Percentiles rank a stretch among this genome's conserved stretches.
phyloP scores from a whole-genome alignment of 148 eudicot genomes.

The Pouteria glomerata region DNA sequence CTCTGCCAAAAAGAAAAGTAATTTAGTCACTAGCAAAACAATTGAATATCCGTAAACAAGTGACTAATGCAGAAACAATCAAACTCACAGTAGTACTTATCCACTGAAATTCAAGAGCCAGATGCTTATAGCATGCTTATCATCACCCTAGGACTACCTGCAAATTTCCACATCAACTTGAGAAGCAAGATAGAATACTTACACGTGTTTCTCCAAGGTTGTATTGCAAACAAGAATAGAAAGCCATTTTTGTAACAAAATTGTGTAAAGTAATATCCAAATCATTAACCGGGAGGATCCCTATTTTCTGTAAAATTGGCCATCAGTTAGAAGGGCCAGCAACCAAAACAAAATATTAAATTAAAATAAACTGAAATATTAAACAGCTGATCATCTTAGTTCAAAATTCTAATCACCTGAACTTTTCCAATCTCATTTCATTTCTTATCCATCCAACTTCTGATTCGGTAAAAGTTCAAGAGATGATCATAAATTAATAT shows the following conservation, averaged over 20 bases:
- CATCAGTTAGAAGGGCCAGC: constrained; percentile 8
- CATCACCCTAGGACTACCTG: neutral
- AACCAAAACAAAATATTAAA: neutral
- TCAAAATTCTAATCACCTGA: neutral
- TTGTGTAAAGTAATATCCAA: constrained; percentile 89
- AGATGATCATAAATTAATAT: too few species aligned
- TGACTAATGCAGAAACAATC: neutral
- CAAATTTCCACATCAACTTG: neutral
- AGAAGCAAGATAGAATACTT: constrained; percentile 28
- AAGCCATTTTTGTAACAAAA: constrained; percentile 93
- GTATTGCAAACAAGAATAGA: constrained; percentile 80
- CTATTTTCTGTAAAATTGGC: constrained; percentile 69
- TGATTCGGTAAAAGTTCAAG: too few species aligned
- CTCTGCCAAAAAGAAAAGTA: constrained; percentile 37
- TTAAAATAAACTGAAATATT: too few species aligned
- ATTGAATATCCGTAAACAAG: neutral
- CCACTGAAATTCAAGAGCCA: neutral
- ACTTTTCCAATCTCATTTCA: too few species aligned
- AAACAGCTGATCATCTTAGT: neutral
- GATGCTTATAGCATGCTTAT: neutral
- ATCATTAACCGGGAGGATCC: constrained; percentile 95
- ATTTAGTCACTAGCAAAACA: neutral
- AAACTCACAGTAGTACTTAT: neutral
- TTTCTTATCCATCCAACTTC: neutral
- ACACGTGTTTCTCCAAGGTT: constrained; percentile 94